phyloP scores from a whole-genome alignment of 202 grass and related monocot species.

The Zizania palustris region DNA sequence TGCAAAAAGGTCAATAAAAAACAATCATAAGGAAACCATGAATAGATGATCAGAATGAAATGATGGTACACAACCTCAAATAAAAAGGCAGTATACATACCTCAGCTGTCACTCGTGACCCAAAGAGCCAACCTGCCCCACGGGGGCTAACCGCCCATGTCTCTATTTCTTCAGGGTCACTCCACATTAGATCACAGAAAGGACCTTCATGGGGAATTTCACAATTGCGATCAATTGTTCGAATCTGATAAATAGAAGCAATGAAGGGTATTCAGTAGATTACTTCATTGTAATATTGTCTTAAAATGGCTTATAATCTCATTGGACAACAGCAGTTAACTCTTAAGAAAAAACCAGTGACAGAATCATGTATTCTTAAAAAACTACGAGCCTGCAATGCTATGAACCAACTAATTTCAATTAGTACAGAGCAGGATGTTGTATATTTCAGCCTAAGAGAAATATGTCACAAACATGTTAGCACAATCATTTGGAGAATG shows the following conservation, averaged over 20 bases:
- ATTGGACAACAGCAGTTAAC: slow-evolving; percentile 17
- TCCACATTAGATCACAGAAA: slow-evolving; percentile 99
- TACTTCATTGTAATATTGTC: slow-evolving; percentile 30
- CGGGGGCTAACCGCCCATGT: slow-evolving; percentile 97
- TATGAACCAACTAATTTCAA: slow-evolving; percentile 10
- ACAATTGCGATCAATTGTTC: slow-evolving; percentile 94
- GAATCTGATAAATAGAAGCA: slow-evolving; percentile 54
- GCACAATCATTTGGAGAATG: background rate
- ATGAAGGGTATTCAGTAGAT: slow-evolving; percentile 23
- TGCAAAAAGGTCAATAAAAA: slow-evolving; percentile 41
- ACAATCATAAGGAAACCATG: background rate
- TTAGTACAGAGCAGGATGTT: background rate
- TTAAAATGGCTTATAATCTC: background rate
- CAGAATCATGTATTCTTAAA: slow-evolving; percentile 20
- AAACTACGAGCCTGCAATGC: slow-evolving; percentile 20
- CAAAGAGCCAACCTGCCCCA: slow-evolving; percentile 96
- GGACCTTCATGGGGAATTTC: slow-evolving; percentile 98
- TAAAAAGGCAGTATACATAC: background rate
- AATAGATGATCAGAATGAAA: background rate
- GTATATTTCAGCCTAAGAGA: background rate
- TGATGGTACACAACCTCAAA: background rate
- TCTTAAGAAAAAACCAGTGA: background rate
- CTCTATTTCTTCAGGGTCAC: slow-evolving; percentile 98
- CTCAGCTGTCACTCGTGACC: slow-evolving; percentile 91
- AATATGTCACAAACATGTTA: background rate